Evolutionary conservation across 495 filamentous ascomycete species (phyloP), one percentile per base, ranked within the genome.

Genomic region (Penicillium antarcticum): DNA sequence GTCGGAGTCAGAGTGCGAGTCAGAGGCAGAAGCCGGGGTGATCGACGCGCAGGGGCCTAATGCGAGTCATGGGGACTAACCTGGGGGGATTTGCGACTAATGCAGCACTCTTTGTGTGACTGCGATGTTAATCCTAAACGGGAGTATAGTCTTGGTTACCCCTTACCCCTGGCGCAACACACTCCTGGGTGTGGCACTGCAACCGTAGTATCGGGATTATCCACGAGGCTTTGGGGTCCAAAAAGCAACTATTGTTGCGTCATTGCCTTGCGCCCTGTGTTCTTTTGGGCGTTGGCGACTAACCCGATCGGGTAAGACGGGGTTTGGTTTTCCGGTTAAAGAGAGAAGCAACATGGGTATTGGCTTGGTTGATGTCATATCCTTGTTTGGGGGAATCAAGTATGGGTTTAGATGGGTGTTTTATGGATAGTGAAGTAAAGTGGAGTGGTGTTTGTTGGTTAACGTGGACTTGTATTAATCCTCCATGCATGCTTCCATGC

Each of bases 191-290:
- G 17, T 32, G 4, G 17, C 5, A 21, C 31, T 41, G 18, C 31
- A 41, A 49, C 47, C 38, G 38, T 49, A 26, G 37, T 21, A 41
- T 49, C 24, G 29, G 38, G 47, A 49, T 38, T 29, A 31, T 6
- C 34, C 37, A 49, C 39, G 47, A 34, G 47, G 29, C 37, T 17
- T 32, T 40, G 24, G 26, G 37, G 19, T 21, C 12, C n/a, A 49
- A 49, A 49, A 49, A 49, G 38, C 29, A 49, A 21, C 24, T 18
- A 8, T 0, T 31, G 26, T 14, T 31, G 46, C 36, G 24, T 48
- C 35, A 39, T 31, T 43, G 23, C 6, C 13, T 31, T n/a, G 13
- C 16, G 29, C 13, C 23, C 35, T 39, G 21, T 11, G 10, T 31
- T 17, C n/a, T 12, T 14, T 16, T 23, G 2, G 21, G 5, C 5